phyloP scores from a whole-genome alignment of 768 basidiomycete genomes.

The Gloeostereum incarnatum region DNA sequence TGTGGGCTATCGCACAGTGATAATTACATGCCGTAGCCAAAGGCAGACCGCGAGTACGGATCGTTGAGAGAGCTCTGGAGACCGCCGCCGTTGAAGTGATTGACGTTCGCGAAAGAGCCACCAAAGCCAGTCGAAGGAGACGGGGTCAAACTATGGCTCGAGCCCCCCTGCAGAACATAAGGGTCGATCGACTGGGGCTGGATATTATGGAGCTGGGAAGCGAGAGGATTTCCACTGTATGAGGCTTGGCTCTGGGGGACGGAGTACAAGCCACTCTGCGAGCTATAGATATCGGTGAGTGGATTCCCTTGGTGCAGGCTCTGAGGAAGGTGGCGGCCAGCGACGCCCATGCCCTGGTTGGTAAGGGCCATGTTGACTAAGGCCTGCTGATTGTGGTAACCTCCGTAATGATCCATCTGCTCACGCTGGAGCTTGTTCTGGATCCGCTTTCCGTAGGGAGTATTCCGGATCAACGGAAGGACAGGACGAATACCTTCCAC shows the following conservation, averaged over 20 bases:
- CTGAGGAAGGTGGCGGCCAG: slow-evolving; percentile 49
- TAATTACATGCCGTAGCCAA: slow-evolving; percentile 78
- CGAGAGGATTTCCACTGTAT: slow-evolving; percentile 50
- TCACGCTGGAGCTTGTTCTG: slow-evolving; percentile 98
- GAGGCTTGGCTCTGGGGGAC: slow-evolving; percentile 43
- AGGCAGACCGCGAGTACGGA: slow-evolving; percentile 66
- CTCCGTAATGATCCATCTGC: slow-evolving; percentile 63
- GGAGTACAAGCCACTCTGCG: slow-evolving; percentile 53
- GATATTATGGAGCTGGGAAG: slow-evolving; percentile 46
- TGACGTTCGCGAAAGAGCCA: slow-evolving; percentile 37
- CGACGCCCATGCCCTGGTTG: slow-evolving; percentile 43
- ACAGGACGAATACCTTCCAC: slow-evolving; percentile 99
- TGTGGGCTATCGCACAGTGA: slow-evolving; percentile 1
- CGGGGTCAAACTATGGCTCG: slow-evolving; percentile 53
- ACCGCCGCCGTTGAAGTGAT: slow-evolving; percentile 46
- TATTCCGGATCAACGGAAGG: slow-evolving; percentile 95
- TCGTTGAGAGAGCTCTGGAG: slow-evolving; percentile 50
- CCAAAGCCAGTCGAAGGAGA: slow-evolving; percentile 51
- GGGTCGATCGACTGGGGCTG: slow-evolving; percentile 72
- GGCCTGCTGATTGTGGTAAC: slow-evolving; percentile 51
- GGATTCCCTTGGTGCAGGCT: slow-evolving; percentile 41
- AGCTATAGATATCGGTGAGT: slow-evolving; percentile 57
- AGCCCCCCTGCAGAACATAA: slow-evolving; percentile 71
- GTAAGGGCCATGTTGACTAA: slow-evolving; percentile 50
- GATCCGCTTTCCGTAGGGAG: slow-evolving; percentile 98